Conservation (phyloP, 179 eudicot species). For the Beta corolliflora region DNA sequence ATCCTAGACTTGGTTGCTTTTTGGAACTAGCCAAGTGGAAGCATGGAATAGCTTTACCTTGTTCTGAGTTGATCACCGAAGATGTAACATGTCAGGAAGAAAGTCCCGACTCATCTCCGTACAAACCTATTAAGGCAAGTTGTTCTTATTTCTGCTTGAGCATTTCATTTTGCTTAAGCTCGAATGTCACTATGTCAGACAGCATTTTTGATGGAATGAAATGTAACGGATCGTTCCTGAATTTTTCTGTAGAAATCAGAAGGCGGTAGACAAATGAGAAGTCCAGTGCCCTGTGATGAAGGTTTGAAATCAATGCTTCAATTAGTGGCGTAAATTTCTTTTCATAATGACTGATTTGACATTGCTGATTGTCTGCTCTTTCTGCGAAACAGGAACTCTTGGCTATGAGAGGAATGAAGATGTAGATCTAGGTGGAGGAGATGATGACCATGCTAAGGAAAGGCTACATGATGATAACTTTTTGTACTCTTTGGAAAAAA, state of each 20-base stretch:
- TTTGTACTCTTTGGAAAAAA: not conserved
- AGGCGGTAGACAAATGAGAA: not conserved
- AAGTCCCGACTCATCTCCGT: not conserved
- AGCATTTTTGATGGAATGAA: not conserved
- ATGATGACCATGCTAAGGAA: not conserved
- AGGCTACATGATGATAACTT: not conserved
- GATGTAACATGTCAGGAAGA: constrained; percentile 3
- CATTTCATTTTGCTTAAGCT: constrained; percentile 3
- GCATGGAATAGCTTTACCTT: constrained; percentile 25
- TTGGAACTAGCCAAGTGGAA: constrained; percentile 46
- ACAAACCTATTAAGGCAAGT: constrained; percentile 34
- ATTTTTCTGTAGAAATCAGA: constrained; percentile 19
- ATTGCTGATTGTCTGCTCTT: not conserved
- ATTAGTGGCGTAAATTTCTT: not conserved
- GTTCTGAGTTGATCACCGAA: constrained; percentile 18
- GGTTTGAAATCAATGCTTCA: constrained; percentile 8
- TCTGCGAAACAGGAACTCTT: constrained; percentile 30
- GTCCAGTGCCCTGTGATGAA: not conserved
- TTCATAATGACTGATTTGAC: not conserved
- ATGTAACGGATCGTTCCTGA: not conserved
- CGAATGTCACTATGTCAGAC: not conserved
- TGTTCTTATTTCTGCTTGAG: not conserved
- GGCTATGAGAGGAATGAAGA: constrained; percentile 29
- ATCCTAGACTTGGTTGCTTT: constrained; percentile 48
- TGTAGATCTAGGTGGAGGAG: constrained; percentile 48